Base-by-base conservation (phyloP, 176 grass and related monocot genomes). In the Aegilops speltoides region DNA sequence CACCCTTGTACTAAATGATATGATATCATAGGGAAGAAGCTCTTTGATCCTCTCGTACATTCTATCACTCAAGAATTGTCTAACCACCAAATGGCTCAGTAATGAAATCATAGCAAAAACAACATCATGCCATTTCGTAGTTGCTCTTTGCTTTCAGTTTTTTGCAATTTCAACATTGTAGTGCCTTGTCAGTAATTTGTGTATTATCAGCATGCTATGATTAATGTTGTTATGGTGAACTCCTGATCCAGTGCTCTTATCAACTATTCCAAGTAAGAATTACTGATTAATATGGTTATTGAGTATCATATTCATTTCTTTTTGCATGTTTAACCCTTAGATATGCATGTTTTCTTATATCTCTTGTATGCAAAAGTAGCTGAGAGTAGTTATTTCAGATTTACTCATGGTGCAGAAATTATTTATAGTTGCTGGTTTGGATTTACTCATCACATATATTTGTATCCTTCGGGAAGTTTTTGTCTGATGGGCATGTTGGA, bases 401-500 rank as follows among this genome's bases (percentile, higher is more conserved):
- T 84, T 87, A 79, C 66, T 76, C 59, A 76, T 84, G 59, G 32
- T 83, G 56, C 60, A 79, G 36, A 75, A 54, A 68, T 8, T 80
- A 50, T 80, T 28, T 52, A 88, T 60, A 80, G 63, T 79, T 75
- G 15, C 10, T 92, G 26, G 69, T 87, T 91, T 90, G 68, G 82
- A 84, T 86, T 89, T 89, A 82, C 78, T 85, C 82, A 80, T 79
- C 67, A 40, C 78, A 87, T 90, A 87, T 90, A 75, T 89, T 89
- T 91, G 36, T 95, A 83, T 91, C 83, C 71, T 89, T 78, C 32
- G 4, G 87, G 87, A 70, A 86, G 64, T 91, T 79, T 68, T 82
- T 68, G 65, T 91, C 94, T 95, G 94, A 95, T 79, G 87, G 85
- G 82, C 91, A 83, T 93, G 85, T 93, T 95, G 94, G 80, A 93